A percentile compares a stretch with the other conserved stretches of the same genome.
Evolutionary conservation across 176 grass and related monocot genomes (phyloP).

Genomic region (Aegilops speltoides): DNA sequence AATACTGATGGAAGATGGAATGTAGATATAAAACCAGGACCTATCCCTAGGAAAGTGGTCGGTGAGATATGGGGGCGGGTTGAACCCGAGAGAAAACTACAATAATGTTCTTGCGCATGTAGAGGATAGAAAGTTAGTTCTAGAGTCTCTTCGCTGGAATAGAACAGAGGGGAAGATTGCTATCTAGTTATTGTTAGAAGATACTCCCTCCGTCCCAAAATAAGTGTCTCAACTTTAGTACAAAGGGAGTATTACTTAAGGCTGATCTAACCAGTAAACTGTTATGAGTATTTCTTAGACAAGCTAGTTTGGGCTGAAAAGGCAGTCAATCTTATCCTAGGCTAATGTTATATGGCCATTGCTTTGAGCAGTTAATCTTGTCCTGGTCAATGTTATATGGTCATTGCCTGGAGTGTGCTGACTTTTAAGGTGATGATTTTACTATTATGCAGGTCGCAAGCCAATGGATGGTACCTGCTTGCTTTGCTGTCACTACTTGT

Average conservation of each 20-base stretch:
- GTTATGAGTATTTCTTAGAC: background rate
- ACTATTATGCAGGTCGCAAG: slow-evolving; percentile 61
- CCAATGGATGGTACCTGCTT: slow-evolving; percentile 86
- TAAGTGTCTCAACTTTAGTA: too few species aligned
- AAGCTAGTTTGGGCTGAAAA: background rate
- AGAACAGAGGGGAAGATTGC: background rate
- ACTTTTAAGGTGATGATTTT: background rate
- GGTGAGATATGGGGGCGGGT: too few species aligned
- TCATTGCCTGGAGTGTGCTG: background rate
- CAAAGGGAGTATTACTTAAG: background rate
- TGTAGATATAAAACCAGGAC: too few species aligned
- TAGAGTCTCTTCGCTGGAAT: background rate
- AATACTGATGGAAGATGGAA: too few species aligned
- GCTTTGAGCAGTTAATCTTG: background rate
- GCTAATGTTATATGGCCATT: background rate
- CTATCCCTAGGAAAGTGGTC: too few species aligned
- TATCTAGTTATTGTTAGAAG: background rate
- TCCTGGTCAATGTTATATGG: background rate
- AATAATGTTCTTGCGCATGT: background rate
- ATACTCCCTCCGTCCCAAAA: too few species aligned
- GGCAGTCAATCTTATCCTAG: background rate
- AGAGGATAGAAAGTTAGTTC: background rate
- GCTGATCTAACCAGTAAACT: background rate
- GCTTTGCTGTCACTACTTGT: slow-evolving; percentile 64
- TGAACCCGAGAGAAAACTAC: too few species aligned